A percentile compares a stretch with the other conserved stretches of the same genome.
Evolutionary conservation across 2,329 filamentous ascomycete species (phyloP).

Genomic region (Metarhizium album): DNA sequence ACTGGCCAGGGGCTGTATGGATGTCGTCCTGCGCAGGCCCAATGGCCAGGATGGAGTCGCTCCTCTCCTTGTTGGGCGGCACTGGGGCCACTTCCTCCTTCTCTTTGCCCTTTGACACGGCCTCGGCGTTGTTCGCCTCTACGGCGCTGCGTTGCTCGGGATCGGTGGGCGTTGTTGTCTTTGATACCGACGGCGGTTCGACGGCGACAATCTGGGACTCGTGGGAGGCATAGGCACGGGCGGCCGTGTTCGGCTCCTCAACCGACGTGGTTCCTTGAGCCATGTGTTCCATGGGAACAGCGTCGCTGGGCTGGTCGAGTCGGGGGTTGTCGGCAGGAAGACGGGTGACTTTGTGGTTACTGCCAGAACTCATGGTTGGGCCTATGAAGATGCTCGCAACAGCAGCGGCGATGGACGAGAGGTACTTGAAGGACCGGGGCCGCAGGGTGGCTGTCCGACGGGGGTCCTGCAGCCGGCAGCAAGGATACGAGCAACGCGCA

Average conservation of each 20-base stretch:
- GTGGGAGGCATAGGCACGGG: constrained; percentile 8
- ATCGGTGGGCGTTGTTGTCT: constrained; percentile 8
- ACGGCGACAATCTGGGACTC: constrained; percentile 9
- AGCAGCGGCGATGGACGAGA: constrained; percentile 6
- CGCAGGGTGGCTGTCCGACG: neutral
- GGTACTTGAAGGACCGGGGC: neutral
- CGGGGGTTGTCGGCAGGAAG: constrained; percentile 16
- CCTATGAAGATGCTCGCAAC: constrained; percentile 21
- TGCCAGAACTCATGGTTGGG: constrained; percentile 21
- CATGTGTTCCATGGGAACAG: constrained; percentile 27
- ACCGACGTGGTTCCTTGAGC: constrained; percentile 11
- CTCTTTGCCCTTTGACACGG: constrained; percentile 23
- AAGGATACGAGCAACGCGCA: neutral
- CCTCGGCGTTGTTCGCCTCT: constrained; percentile 11
- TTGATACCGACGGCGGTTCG: constrained; percentile 9
- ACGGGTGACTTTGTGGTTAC: constrained; percentile 9
- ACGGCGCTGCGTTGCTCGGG: constrained; percentile 10
- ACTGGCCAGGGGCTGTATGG: constrained; percentile 18
- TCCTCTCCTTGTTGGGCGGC: constrained; percentile 20
- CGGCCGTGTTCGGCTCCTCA: constrained; percentile 10
- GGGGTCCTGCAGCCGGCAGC: neutral
- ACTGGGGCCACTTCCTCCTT: constrained; percentile 17
- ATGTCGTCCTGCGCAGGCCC: constrained; percentile 33
- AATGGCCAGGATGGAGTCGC: constrained; percentile 30
- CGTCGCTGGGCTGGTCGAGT: constrained; percentile 25